These are phyloP conservation scores for Phytophthora quininea DNA, from an alignment of 352 stramenopile species.

Conservation along the genomic window DNA sequence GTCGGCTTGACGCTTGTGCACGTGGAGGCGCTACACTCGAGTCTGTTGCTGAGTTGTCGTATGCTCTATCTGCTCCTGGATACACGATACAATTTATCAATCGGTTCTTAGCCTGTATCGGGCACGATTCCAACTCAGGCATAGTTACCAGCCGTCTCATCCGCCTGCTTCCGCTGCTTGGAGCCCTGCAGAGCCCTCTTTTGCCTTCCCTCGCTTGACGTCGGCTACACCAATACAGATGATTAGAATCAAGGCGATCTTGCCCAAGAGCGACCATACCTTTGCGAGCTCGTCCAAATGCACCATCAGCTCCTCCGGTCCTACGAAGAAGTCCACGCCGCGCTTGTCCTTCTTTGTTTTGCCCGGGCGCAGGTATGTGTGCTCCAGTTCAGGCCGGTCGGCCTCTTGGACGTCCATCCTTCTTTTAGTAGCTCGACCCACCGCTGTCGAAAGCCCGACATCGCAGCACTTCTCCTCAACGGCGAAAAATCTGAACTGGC, in stretches of 20 bases:
- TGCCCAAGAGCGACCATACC: neutral
- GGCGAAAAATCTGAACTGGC: neutral
- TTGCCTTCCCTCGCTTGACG: neutral
- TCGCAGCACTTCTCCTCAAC: neutral
- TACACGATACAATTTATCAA: too few species aligned
- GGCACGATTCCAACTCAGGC: too few species aligned
- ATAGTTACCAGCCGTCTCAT: neutral
- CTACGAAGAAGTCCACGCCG: conserved; percentile 14
- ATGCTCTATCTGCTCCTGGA: too few species aligned
- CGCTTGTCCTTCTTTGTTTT: conserved; percentile 19
- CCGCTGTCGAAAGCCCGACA: neutral
- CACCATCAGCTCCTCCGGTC: conserved; percentile 6
- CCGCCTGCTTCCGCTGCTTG: neutral
- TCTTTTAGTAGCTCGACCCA: neutral
- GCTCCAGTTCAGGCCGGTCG: neutral
- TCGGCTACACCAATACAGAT: neutral
- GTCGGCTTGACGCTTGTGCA: too few species aligned
- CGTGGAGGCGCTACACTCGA: too few species aligned
- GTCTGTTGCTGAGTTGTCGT: too few species aligned
- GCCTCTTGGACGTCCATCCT: conserved; percentile 3
- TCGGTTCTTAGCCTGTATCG: too few species aligned
- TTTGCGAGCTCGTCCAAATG: conserved; percentile 4
- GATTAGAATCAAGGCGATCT: neutral
- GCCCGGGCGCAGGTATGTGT: conserved; percentile 5
- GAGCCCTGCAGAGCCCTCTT: neutral